Evolutionary conservation across 305 asterid genomes (phyloP).

Genomic region (Fraxinus angustifolia): DNA sequence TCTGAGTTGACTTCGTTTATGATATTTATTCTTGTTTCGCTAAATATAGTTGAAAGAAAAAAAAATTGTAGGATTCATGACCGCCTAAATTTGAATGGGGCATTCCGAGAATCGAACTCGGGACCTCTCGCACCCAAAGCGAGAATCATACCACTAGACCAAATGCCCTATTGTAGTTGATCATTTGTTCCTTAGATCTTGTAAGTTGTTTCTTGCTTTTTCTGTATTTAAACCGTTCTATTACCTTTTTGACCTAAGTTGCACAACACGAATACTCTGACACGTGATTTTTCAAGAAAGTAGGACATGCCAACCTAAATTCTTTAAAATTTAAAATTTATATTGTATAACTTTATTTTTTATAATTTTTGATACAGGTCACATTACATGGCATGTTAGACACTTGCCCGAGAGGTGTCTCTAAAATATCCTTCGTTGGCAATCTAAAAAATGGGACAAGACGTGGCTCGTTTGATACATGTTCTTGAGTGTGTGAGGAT

Average conservation of each 20-base stretch:
- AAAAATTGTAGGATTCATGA: not conserved
- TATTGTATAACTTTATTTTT: too few species aligned
- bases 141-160: conserved; percentile 70
- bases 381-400: not conserved
- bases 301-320: not conserved
- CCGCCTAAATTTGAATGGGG: conserved; percentile 27
- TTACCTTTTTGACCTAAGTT: not conserved
- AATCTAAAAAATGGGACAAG: not conserved
- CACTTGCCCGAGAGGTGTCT: not conserved
- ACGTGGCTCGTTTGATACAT: not conserved
- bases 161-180: conserved; percentile 32
- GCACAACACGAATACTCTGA: not conserved
- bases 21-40: not conserved
- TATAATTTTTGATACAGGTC: not conserved
- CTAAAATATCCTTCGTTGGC: not conserved
- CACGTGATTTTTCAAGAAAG: not conserved
- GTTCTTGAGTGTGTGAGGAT: not conserved
- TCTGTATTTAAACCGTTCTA: not conserved
- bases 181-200: not conserved
- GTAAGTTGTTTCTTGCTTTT: not conserved
- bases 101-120: conserved; percentile 69
- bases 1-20: not conserved
- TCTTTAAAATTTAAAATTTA: not conserved
- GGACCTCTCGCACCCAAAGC: conserved; percentile 67
- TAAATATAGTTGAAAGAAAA: not conserved